These are phyloP conservation scores for Rubia occidens DNA, from an alignment of 305 asterid genomes.

Conservation along the genomic window DNA sequence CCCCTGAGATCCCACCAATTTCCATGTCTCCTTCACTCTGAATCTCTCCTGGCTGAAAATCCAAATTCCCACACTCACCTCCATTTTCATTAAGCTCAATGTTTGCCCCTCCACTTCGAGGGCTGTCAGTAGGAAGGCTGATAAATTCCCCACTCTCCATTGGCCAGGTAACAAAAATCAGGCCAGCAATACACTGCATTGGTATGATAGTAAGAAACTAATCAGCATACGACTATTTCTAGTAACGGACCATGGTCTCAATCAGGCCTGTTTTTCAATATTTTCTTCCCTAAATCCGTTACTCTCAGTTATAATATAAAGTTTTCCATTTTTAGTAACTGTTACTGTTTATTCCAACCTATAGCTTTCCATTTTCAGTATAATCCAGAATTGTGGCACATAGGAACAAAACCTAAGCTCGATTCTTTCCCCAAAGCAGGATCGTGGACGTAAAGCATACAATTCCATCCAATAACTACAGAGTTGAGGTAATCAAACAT, in stretches of 20 bases:
- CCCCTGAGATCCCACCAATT: slow-evolving; percentile 24
- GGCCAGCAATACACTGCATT: slow-evolving; percentile 16
- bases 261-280: background rate
- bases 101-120: slow-evolving; percentile 33
- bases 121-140: slow-evolving; percentile 34
- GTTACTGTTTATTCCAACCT: background rate
- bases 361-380: background rate
- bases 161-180: slow-evolving; percentile 7
- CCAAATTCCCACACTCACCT: slow-evolving; percentile 24
- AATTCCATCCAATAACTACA: background rate
- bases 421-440: background rate
- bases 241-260: no score
- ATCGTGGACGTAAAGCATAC: background rate
- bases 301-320: background rate
- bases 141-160: slow-evolving; percentile 56
- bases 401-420: background rate
- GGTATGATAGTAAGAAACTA: background rate
- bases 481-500: background rate
- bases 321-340: background rate
- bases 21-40: slow-evolving; percentile 29
- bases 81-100: slow-evolving; percentile 24
- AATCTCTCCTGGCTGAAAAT: slow-evolving; percentile 25
- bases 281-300: background rate
- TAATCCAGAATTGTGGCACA: background rate
- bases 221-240: background rate